phyloP scores from a whole-genome alignment of 495 filamentous ascomycete genomes.

The Talaromyces stipitatus region DNA sequence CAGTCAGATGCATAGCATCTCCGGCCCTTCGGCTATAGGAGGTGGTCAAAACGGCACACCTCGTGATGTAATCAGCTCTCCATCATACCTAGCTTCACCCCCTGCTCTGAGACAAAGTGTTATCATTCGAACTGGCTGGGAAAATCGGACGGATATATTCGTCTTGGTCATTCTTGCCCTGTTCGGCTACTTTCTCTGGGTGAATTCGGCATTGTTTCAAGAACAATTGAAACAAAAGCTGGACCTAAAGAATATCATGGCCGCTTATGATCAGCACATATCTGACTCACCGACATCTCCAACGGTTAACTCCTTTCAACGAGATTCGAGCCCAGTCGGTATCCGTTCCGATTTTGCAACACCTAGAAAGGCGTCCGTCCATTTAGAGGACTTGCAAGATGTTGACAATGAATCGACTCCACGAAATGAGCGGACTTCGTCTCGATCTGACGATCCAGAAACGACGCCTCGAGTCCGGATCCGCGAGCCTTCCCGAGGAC shows the following conservation, averaged over 20 bases:
- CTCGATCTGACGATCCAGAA: slow-evolving; percentile 2
- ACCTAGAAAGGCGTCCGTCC: slow-evolving; percentile 2
- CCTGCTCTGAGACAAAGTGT: slow-evolving; percentile 39
- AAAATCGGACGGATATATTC: slow-evolving; percentile 45
- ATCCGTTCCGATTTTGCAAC: not conserved
- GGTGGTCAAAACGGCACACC: slow-evolving; percentile 35
- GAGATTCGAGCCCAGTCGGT: not conserved
- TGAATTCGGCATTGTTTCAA: slow-evolving; percentile 41
- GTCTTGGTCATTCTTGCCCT: slow-evolving; percentile 37
- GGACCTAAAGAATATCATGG: slow-evolving; percentile 46
- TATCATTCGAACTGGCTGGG: slow-evolving; percentile 47
- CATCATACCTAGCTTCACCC: slow-evolving; percentile 36
- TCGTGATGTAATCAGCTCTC: slow-evolving; percentile 25
- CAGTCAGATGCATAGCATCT: slow-evolving; percentile 18
- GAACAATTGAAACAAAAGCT: slow-evolving; percentile 43
- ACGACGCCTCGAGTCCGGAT: slow-evolving; percentile 25
- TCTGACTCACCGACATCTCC: slow-evolving; percentile 13
- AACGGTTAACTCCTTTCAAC: not conserved
- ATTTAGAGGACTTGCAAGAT: slow-evolving; percentile 9
- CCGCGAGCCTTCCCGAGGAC: slow-evolving; percentile 35
- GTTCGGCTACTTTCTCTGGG: slow-evolving; percentile 39
- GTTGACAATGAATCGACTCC: slow-evolving; percentile 10
- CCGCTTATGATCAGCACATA: slow-evolving; percentile 38
- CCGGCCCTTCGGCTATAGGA: slow-evolving; percentile 13
- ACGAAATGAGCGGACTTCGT: not conserved